Conservation (phyloP, 495 filamentous ascomycete species). For the Usnea hakonensis region DNA sequence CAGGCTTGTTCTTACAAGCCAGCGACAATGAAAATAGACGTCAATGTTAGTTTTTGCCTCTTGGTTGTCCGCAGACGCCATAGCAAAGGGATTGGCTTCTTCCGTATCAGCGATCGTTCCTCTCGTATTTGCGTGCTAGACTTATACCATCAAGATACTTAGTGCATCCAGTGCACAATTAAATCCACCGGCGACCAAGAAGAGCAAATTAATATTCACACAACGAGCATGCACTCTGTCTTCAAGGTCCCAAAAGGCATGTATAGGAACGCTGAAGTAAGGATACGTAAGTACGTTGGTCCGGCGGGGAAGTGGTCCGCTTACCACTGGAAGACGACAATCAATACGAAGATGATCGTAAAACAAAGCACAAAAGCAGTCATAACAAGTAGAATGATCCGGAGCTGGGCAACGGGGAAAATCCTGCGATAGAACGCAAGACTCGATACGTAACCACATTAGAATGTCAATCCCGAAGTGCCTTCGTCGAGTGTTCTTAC, state of each 20-base stretch:
- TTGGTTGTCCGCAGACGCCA: slow-evolving; percentile 15
- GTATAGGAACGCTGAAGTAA: slow-evolving; percentile 16
- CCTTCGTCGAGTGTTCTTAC: slow-evolving; percentile 1
- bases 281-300: too few relatives aligned
- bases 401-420: slow-evolving; percentile 13
- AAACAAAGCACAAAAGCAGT: slow-evolving; percentile 8
- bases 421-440: slow-evolving; percentile 20
- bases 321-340: slow-evolving; percentile 19
- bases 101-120: too few relatives aligned
- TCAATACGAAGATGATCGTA: background rate
- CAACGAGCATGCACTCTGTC: background rate
- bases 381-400: slow-evolving; percentile 7
- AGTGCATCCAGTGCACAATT: background rate
- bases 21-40: slow-evolving; percentile 14
- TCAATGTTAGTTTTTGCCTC: slow-evolving; percentile 13
- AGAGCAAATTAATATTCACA: slow-evolving; percentile 8
- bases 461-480: too few relatives aligned
- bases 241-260: slow-evolving; percentile 14
- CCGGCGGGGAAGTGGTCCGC: background rate
- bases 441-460: background rate
- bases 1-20: slow-evolving; percentile 20
- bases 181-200: slow-evolving; percentile 11
- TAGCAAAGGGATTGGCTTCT: slow-evolving; percentile 16
- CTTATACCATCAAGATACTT: too few relatives aligned
- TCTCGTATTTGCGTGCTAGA: too few relatives aligned